phyloP scores from a whole-genome alignment of 768 basidiomycete genomes.

The Lentinula sp. region DNA sequence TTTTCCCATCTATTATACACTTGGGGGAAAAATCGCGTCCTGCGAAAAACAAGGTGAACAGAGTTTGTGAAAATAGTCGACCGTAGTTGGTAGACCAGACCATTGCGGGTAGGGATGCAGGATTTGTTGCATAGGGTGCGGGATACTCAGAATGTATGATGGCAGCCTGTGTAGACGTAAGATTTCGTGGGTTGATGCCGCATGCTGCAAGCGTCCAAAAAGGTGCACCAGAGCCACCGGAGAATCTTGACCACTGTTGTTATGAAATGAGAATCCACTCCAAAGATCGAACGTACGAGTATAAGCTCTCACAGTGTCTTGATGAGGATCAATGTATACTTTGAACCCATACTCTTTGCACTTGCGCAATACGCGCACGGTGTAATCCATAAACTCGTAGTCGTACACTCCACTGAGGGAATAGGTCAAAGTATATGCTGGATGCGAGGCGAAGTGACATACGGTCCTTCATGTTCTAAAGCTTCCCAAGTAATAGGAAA shows the following conservation, averaged over 20 bases:
- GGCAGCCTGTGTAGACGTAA: conserved; percentile 81
- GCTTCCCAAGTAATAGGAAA: conserved; percentile 93
- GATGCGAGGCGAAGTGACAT: conserved; percentile 33
- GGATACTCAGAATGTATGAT: conserved; percentile 91
- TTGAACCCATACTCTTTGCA: conserved; percentile 90
- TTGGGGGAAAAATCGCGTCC: conserved; percentile 86
- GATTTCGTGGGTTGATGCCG: conserved; percentile 80
- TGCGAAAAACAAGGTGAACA: conserved; percentile 94
- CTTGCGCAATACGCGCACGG: conserved; percentile 77
- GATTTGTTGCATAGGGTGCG: conserved; percentile 50
- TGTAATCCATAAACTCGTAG: conserved; percentile 88
- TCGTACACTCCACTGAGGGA: conserved; percentile 77
- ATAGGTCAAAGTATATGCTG: neutral
- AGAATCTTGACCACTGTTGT: conserved; percentile 90
- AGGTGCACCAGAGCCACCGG: conserved; percentile 91
- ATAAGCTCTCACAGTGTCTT: conserved; percentile 70
- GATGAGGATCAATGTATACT: conserved; percentile 93
- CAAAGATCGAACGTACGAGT: neutral
- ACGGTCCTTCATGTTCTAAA: conserved; percentile 93
- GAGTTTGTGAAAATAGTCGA: conserved; percentile 77
- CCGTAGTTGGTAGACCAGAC: conserved; percentile 97
- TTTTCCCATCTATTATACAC: conserved; percentile 84
- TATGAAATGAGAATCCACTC: neutral
- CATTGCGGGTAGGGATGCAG: conserved; percentile 83
- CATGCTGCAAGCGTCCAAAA: conserved; percentile 91